phyloP scores from a whole-genome alignment of 1,284 basidiomycete species.

The Sporisorium scitamineum region DNA sequence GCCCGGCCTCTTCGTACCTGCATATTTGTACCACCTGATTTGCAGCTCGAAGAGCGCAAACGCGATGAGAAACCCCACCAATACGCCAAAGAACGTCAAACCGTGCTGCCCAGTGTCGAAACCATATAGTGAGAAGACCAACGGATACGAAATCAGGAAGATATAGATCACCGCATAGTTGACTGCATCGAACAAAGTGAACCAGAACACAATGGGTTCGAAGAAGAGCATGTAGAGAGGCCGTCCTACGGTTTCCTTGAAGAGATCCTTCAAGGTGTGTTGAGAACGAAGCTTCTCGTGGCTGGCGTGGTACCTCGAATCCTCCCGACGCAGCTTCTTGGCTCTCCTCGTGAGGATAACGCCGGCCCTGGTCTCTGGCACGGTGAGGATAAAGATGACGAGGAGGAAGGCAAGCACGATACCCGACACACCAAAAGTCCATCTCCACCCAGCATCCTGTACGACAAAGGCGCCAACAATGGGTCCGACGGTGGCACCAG shows the following conservation, averaged over 20 bases:
- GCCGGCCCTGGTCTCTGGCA: slow-evolving; percentile 61
- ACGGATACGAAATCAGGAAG: slow-evolving; percentile 69
- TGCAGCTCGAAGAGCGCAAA: slow-evolving; percentile 48
- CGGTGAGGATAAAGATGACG: slow-evolving; percentile 31
- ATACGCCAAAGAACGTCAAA: slow-evolving; percentile 54
- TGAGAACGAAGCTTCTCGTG: slow-evolving; percentile 68
- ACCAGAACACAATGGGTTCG: slow-evolving; percentile 66
- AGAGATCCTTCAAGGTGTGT: slow-evolving; percentile 42
- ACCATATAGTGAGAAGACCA: slow-evolving; percentile 66
- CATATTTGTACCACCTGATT: slow-evolving; percentile 29
- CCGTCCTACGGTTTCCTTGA: slow-evolving; percentile 58
- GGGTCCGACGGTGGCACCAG: slow-evolving; percentile 49
- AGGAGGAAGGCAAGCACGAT: slow-evolving; percentile 49
- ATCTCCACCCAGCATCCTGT: slow-evolving; percentile 50
- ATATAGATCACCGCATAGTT: slow-evolving; percentile 69
- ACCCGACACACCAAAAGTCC: slow-evolving; percentile 58
- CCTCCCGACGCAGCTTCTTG: slow-evolving; percentile 64
- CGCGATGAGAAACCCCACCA: slow-evolving; percentile 50
- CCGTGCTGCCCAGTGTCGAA: slow-evolving; percentile 50
- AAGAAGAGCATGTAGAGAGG: slow-evolving; percentile 63
- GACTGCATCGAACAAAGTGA: slow-evolving; percentile 61
- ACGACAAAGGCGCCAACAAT: slow-evolving; percentile 52
- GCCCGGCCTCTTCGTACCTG: slow-evolving; percentile 26
- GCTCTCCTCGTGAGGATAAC: slow-evolving; percentile 69
- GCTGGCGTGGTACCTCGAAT: slow-evolving; percentile 65